These are phyloP conservation scores for Cryphonectria carpinicola DNA, from an alignment of 2,329 filamentous ascomycete species.

Conservation along the genomic window DNA sequence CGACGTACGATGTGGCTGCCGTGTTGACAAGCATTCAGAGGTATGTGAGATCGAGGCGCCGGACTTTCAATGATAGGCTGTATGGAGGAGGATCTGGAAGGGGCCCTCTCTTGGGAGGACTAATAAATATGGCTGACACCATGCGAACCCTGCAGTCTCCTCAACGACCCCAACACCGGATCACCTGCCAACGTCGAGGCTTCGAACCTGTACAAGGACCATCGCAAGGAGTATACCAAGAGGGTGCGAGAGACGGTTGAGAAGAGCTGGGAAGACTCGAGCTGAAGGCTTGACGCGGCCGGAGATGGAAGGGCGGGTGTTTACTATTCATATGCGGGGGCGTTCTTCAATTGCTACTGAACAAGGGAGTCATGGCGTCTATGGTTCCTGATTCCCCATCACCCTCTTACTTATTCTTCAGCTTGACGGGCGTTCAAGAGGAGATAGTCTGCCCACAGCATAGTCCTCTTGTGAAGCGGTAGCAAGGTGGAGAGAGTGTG, in stretches of 20 bases:
- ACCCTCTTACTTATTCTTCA: not conserved
- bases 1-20: slow-evolving; percentile 96
- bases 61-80: not conserved
- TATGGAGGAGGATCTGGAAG: not conserved
- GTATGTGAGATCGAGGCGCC: slow-evolving; percentile 49
- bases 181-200: slow-evolving; percentile 98
- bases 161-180: slow-evolving; percentile 98
- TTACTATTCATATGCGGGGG: not conserved
- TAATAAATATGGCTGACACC: slow-evolving; percentile 35
- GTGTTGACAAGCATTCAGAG: slow-evolving; percentile 98
- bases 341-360: slow-evolving; percentile 10
- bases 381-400: slow-evolving; percentile 6
- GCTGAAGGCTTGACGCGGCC: slow-evolving; percentile 24
- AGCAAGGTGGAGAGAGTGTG: slow-evolving; percentile 3
- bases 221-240: slow-evolving; percentile 95
- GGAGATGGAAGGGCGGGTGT: not conserved
- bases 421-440: slow-evolving; percentile 9
- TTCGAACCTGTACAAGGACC: slow-evolving; percentile 97
- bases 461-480: not conserved
- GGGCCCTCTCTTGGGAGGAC: not conserved
- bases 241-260: slow-evolving; percentile 94
- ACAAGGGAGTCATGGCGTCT: slow-evolving; percentile 15
- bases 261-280: slow-evolving; percentile 96
- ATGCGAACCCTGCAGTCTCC: slow-evolving; percentile 60
- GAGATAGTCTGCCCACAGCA: not conserved